Conservation (phyloP, 495 filamentous ascomycete species). For the Sabuloglossum arenarium region DNA sequence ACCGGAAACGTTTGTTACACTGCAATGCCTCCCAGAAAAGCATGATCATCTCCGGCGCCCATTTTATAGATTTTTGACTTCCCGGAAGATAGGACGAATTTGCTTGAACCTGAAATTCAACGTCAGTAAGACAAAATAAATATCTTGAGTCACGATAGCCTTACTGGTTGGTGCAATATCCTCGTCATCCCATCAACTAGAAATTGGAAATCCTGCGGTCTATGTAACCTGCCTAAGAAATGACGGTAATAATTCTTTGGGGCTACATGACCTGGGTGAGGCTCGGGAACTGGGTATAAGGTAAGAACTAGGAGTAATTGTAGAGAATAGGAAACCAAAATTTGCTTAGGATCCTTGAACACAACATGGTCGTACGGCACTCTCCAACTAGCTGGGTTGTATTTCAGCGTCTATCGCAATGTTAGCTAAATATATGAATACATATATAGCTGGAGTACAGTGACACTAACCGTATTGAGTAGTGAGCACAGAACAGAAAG, state of each 20-base stretch:
- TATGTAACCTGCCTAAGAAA: constrained; percentile 76
- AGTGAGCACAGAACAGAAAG: constrained; percentile 79
- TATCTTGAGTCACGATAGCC: constrained; percentile 5
- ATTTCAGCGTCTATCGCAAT: constrained; percentile 58
- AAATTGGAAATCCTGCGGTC: constrained; percentile 95
- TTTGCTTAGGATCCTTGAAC: constrained; percentile 82
- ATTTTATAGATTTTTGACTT: constrained; percentile 58
- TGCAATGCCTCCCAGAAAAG: constrained; percentile 95
- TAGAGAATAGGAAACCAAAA: constrained; percentile 76
- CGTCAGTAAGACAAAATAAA: neutral
- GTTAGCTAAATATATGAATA: neutral
- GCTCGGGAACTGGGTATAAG: constrained; percentile 68
- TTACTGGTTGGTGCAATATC: constrained; percentile 72
- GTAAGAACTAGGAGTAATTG: constrained; percentile 77
- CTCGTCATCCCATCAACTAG: constrained; percentile 89
- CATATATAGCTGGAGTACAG: neutral
- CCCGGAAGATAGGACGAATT: constrained; percentile 78
- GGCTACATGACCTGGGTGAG: constrained; percentile 31
- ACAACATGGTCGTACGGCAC: constrained; percentile 90
- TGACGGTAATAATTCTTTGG: constrained; percentile 84
- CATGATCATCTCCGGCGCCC: constrained; percentile 91
- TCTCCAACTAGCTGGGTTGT: constrained; percentile 86
- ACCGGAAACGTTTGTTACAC: constrained; percentile 93
- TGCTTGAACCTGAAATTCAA: constrained; percentile 43
- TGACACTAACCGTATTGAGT: constrained; percentile 66